These are phyloP conservation scores for Silene noctiflora DNA, from an alignment of 179 eudicot genomes.

Conservation along the genomic window DNA sequence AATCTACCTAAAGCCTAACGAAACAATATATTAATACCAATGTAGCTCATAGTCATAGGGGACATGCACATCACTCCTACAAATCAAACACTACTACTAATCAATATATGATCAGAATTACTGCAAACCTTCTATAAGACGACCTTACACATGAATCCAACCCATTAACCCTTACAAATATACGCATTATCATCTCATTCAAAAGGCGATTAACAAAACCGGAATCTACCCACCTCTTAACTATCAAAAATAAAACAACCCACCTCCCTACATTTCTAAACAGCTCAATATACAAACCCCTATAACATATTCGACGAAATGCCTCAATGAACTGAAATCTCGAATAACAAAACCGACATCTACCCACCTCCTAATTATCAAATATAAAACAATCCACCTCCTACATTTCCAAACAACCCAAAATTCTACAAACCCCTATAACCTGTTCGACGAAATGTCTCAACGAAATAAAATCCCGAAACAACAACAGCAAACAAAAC, in stretches of 20 bases:
- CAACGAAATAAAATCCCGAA: background rate
- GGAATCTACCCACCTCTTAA: background rate
- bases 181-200: background rate
- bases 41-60: too few relatives aligned
- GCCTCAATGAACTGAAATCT: constrained; percentile 1
- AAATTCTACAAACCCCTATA: background rate
- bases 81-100: background rate
- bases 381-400: background rate
- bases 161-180: background rate
- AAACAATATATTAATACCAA: too few relatives aligned
- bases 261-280: constrained; percentile 1
- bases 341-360: background rate
- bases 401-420: background rate
- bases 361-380: background rate
- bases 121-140: background rate
- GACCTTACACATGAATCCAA: background rate
- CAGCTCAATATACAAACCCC: background rate
- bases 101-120: background rate
- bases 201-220: background rate
- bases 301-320: constrained; percentile 23
- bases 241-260: background rate
- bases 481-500: background rate
- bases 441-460: constrained; percentile 27
- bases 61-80: background rate
- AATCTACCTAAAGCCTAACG: background rate